A percentile compares a stretch with the other conserved stretches of the same genome.
These are phyloP conservation scores for Phytophthora kernoviae DNA, from an alignment of 352 stramenopile genomes.

Conservation along the genomic window DNA sequence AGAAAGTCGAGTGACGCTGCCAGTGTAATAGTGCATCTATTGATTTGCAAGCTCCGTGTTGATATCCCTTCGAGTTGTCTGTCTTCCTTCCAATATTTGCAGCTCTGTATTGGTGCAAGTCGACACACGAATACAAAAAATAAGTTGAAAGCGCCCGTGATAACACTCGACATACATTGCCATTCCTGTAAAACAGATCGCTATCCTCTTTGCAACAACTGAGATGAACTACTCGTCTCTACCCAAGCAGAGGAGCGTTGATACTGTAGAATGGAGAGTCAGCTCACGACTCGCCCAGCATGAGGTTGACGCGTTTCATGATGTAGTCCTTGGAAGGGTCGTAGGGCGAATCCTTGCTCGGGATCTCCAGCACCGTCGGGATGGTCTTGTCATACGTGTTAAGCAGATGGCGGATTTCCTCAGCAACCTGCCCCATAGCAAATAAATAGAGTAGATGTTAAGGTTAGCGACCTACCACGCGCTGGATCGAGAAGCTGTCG, in stretches of 20 bases:
- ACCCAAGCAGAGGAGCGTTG: background rate
- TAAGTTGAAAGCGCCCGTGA: slow-evolving; percentile 17
- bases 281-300: slow-evolving; percentile 82
- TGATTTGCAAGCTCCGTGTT: slow-evolving; percentile 28
- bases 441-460: background rate
- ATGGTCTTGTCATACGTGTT: slow-evolving; percentile 99
- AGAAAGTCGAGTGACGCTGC: slow-evolving; percentile 14
- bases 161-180: slow-evolving; percentile 20
- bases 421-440: slow-evolving; percentile 81
- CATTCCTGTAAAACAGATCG: slow-evolving; percentile 13
- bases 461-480: slow-evolving; percentile 2
- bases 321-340: slow-evolving; percentile 99
- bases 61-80: background rate
- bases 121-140: slow-evolving; percentile 8
- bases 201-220: slow-evolving; percentile 10
- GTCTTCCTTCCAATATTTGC: background rate
- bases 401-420: slow-evolving; percentile 98
- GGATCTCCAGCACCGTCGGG: slow-evolving; percentile 98
- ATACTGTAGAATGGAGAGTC: background rate
- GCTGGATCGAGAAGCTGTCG: slow-evolving; percentile 9
- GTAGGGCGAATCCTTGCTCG: slow-evolving; percentile 95
- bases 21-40: slow-evolving; percentile 49
- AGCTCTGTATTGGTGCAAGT: background rate
- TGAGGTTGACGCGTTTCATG: slow-evolving; percentile 97
- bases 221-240: background rate